phyloP scores from a whole-genome alignment of 148 eudicot genomes.

The Rhododendron mucronatum region DNA sequence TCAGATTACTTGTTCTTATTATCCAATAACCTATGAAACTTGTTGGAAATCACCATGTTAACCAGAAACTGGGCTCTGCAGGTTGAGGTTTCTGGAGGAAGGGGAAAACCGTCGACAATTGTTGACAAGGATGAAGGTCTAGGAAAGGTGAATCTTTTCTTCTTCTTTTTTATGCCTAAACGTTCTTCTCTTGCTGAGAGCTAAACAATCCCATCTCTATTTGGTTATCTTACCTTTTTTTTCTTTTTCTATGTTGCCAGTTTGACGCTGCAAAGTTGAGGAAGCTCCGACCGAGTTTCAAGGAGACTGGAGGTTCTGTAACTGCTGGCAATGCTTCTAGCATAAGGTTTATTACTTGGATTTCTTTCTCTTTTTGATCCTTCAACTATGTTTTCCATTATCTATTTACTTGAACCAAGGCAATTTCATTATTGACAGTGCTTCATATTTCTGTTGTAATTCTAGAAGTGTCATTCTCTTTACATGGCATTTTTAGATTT shows the following conservation, averaged over 20 bases:
- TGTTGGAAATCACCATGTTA: constrained; percentile 5
- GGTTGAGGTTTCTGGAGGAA: constrained; percentile 97
- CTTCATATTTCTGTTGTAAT: not conserved
- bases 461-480: not conserved
- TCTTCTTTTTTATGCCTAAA: not conserved
- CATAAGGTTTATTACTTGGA: constrained; percentile 53
- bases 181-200: not conserved
- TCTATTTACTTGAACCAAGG: not conserved
- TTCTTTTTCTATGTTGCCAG: constrained; percentile 33
- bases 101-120: constrained; percentile 78
- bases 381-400: not conserved
- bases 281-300: constrained; percentile 95
- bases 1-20: constrained; percentile 29
- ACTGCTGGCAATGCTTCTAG: constrained; percentile 99
- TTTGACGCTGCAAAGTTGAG: constrained; percentile 90
- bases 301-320: constrained; percentile 78
- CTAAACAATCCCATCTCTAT: not conserved
- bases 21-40: not conserved
- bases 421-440: not conserved
- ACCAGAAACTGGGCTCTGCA: constrained; percentile 24
- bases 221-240: not conserved
- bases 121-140: constrained; percentile 95
- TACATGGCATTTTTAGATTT: not conserved
- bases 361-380: not conserved
- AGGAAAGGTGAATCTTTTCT: constrained; percentile 56